Conservation (phyloP, 257 asterid genomes). For the Cynanchum wilfordii region DNA sequence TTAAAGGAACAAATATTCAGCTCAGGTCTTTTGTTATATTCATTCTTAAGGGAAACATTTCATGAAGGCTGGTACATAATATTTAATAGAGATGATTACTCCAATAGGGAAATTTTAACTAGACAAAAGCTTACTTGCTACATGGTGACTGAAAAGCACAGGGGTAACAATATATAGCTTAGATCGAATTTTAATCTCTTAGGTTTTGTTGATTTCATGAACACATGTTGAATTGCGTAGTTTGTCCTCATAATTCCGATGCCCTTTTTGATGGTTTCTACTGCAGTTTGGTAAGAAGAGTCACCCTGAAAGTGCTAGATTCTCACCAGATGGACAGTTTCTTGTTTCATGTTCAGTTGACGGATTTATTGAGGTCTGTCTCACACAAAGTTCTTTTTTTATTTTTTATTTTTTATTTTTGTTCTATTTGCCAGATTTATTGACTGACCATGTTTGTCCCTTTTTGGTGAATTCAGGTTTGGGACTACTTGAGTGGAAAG, state of each 20-base stretch:
- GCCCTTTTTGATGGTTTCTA: constrained; percentile 12
- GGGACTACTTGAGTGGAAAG: constrained; percentile 96
- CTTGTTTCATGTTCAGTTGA: constrained; percentile 95
- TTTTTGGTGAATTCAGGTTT: constrained; percentile 52
- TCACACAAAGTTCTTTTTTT: constrained; percentile 14
- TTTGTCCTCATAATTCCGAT: neutral
- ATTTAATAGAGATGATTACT: neutral
- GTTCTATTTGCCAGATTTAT: neutral
- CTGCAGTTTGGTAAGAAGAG: constrained; percentile 94
- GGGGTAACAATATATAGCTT: neutral
- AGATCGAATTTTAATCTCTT: neutral
- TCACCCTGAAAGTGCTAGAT: constrained; percentile 85
- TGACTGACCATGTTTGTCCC: constrained; percentile 20
- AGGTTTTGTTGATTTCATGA: neutral
- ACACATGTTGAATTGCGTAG: neutral
- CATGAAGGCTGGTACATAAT: neutral
- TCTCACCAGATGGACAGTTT: constrained; percentile 99
- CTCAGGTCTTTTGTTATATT: neutral
- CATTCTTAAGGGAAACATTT: neutral
- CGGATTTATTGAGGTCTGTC: constrained; percentile 84
- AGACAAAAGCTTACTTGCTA: neutral
- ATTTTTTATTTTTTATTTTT: constrained; percentile 5
- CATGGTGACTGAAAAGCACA: neutral
- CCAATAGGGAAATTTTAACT: neutral
- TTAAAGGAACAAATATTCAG: neutral